Evolutionary conservation across 345 rosid species (phyloP).

Genomic region (Microcos paniculata): DNA sequence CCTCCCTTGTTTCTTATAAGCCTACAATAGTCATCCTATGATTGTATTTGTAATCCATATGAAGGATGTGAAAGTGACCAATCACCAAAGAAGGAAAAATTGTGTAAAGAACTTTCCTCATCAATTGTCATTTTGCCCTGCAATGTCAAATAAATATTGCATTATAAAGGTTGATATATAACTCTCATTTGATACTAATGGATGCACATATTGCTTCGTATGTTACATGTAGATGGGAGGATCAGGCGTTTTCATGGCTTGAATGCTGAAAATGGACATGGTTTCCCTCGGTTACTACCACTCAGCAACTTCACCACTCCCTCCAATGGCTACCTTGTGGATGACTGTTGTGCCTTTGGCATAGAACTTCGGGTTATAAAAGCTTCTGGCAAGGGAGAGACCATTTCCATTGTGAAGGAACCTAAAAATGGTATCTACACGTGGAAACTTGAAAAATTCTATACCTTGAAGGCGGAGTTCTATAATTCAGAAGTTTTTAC

Average conservation of each 20-base stretch:
- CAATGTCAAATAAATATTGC: not conserved
- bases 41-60: too few relatives aligned
- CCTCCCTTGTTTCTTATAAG: not conserved
- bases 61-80: too few relatives aligned
- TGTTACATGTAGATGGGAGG: not conserved
- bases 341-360: not conserved
- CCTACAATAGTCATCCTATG: too few relatives aligned
- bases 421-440: not conserved
- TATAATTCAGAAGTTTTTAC: not conserved
- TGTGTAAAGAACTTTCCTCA: too few relatives aligned
- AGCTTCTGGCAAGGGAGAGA: not conserved
- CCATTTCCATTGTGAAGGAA: not conserved
- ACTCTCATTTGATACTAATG: not conserved
- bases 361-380: not conserved
- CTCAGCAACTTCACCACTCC: not conserved
- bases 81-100: too few relatives aligned
- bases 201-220: not conserved
- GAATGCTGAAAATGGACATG: not conserved
- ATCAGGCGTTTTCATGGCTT: not conserved
- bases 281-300: not conserved
- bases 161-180: not conserved
- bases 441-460: not conserved
- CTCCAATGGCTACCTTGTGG: not conserved
- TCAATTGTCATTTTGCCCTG: not conserved
- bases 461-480: not conserved